Percentiles rank a stretch among this genome's conserved stretches.
Evolutionary conservation across 345 rosid species (phyloP).

Genomic region (Ceriops tagal): DNA sequence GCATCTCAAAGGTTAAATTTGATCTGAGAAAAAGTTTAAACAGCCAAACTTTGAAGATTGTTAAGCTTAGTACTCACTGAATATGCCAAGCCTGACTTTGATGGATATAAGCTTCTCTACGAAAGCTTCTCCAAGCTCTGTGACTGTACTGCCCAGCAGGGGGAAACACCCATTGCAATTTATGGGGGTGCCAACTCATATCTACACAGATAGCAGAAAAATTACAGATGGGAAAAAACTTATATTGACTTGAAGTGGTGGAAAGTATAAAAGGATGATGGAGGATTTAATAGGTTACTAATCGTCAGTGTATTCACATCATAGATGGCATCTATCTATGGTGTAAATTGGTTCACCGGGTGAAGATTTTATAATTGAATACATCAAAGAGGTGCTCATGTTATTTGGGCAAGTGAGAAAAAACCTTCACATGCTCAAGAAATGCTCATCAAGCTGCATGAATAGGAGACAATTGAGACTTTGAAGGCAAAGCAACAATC

Average conservation of each 20-base stretch:
- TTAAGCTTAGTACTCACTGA: background rate
- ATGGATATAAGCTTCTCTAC: background rate
- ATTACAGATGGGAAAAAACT: no score
- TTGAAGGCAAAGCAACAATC: background rate
- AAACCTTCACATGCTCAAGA: no score
- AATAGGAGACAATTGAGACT: background rate
- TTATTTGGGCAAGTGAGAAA: no score
- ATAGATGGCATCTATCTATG: background rate
- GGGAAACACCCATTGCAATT: background rate
- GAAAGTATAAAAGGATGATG: background rate
- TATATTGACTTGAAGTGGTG: background rate
- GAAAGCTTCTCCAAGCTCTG: slow-evolving; percentile 4
- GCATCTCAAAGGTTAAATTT: no score
- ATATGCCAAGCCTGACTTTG: background rate
- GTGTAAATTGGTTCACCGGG: no score
- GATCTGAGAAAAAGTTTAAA: no score
- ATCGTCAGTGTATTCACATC: background rate
- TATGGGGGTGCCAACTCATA: background rate
- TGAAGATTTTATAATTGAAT: no score
- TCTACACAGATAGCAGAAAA: no score
- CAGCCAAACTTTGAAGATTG: background rate
- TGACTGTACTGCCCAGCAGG: background rate
- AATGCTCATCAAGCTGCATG: no score
- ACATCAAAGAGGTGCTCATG: no score
- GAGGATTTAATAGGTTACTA: background rate